These are phyloP conservation scores for Silene uniflora DNA, from an alignment of 148 eudicot genomes.

Conservation along the genomic window DNA sequence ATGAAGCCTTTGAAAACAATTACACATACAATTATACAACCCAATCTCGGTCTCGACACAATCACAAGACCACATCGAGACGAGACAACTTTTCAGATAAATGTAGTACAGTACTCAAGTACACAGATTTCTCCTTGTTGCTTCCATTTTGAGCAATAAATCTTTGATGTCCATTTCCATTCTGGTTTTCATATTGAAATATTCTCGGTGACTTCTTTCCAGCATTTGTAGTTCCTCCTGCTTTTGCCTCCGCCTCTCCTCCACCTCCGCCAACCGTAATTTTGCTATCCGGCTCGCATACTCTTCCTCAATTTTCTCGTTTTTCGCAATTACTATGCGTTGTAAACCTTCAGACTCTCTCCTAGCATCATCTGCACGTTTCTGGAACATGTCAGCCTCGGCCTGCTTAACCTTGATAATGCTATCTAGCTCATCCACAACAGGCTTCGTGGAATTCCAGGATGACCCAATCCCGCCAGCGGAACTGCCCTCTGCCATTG, in stretches of 20 bases:
- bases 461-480: conserved; percentile 22
- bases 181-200: conserved; percentile 75
- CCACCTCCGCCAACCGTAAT: conserved; percentile 56
- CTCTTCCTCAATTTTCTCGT: conserved; percentile 74
- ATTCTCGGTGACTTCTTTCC: conserved; percentile 77
- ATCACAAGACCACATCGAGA: not conserved
- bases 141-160: conserved; percentile 84
- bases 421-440: conserved; percentile 70
- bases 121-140: conserved; percentile 53
- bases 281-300: conserved; percentile 49
- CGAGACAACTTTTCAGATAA: not conserved
- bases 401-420: conserved; percentile 77
- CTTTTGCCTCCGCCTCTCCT: conserved; percentile 64
- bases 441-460: conserved; percentile 35
- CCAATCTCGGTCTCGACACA: not conserved
- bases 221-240: conserved; percentile 60
- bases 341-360: conserved; percentile 84
- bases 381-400: conserved; percentile 86
- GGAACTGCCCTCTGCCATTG: no score
- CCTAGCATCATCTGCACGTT: conserved; percentile 87
- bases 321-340: conserved; percentile 55
- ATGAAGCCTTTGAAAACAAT: not conserved
- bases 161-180: conserved; percentile 88
- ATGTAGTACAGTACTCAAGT: conserved; percentile 21
- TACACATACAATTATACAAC: not conserved